Percentiles rank a stretch among this genome's conserved stretches.
These are phyloP conservation scores for Funneliformis geosporum DNA, from an alignment of 192 early-diverging fungal genomes.

Conservation along the genomic window DNA sequence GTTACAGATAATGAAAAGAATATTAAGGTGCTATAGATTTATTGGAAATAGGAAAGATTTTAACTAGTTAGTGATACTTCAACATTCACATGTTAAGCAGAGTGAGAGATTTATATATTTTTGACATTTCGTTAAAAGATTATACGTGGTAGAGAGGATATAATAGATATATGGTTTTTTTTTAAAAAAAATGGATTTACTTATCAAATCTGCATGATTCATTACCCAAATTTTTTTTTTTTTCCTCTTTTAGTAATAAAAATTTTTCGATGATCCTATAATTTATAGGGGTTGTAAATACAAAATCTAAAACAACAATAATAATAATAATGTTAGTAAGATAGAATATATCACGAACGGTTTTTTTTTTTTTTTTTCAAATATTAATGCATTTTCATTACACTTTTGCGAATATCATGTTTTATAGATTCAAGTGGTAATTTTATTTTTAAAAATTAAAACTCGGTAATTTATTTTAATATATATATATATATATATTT, in stretches of 20 bases:
- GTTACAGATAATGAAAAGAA: constrained; percentile 52
- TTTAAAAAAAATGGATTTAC: not conserved
- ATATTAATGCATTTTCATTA: too few species aligned
- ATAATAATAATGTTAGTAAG: not conserved
- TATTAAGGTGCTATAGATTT: not conserved
- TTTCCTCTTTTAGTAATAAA: not conserved
- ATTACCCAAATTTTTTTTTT: not conserved
- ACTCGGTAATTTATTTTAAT: too few species aligned
- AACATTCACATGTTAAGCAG: not conserved
- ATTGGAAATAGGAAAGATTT: not conserved
- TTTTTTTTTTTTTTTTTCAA: not conserved
- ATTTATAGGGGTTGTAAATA: not conserved
- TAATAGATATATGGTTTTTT: too few species aligned
- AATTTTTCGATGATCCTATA: not conserved
- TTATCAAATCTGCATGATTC: not conserved
- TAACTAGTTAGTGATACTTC: not conserved
- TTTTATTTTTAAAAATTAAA: too few species aligned
- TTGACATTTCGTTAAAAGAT: too few species aligned
- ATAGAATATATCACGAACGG: not conserved
- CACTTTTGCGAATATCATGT: too few species aligned
- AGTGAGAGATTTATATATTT: too few species aligned
- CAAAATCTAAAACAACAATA: not conserved
- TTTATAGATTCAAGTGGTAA: too few species aligned
- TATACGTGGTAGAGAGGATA: too few species aligned
- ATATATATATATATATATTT: too few species aligned